These are phyloP conservation scores for Puccinia sorghi DNA, from an alignment of 1,284 basidiomycete species.

Conservation along the genomic window DNA sequence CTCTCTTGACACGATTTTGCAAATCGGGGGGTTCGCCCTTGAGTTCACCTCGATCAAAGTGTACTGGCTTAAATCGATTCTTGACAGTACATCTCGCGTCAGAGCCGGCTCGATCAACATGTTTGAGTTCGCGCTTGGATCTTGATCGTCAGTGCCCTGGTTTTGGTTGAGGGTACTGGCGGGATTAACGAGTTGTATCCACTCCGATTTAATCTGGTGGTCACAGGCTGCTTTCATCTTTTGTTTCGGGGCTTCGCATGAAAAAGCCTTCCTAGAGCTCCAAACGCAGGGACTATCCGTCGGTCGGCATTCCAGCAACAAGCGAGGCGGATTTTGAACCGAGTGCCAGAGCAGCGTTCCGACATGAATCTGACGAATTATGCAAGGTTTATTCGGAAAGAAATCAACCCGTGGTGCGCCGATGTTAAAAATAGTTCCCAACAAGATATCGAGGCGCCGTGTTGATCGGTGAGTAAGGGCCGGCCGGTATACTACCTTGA, in stretches of 20 bases:
- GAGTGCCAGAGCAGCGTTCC: background rate
- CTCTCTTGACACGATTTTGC: slow-evolving; percentile 32
- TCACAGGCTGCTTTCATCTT: slow-evolving; percentile 18
- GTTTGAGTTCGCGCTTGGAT: background rate
- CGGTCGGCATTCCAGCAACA: background rate
- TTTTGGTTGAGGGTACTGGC: background rate
- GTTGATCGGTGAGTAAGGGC: background rate
- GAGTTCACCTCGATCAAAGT: slow-evolving; percentile 35
- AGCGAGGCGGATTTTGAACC: background rate
- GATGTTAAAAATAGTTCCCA: background rate
- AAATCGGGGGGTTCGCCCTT: slow-evolving; percentile 27
- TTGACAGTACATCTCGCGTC: slow-evolving; percentile 32
- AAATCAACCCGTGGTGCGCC: background rate
- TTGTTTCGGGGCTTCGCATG: slow-evolving; percentile 9
- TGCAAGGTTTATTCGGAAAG: background rate
- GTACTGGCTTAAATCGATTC: slow-evolving; percentile 44
- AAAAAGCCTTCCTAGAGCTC: background rate
- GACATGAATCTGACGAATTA: background rate
- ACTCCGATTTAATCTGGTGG: slow-evolving; percentile 42
- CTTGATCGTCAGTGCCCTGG: background rate
- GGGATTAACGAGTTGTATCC: slow-evolving; percentile 50
- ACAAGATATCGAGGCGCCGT: background rate
- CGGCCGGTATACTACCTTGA: background rate
- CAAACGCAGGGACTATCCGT: background rate
- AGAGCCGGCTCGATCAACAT: slow-evolving; percentile 27